Evolutionary conservation across 2,329 filamentous ascomycete genomes (phyloP).

Genomic region (Tolypocladium tundrense): DNA sequence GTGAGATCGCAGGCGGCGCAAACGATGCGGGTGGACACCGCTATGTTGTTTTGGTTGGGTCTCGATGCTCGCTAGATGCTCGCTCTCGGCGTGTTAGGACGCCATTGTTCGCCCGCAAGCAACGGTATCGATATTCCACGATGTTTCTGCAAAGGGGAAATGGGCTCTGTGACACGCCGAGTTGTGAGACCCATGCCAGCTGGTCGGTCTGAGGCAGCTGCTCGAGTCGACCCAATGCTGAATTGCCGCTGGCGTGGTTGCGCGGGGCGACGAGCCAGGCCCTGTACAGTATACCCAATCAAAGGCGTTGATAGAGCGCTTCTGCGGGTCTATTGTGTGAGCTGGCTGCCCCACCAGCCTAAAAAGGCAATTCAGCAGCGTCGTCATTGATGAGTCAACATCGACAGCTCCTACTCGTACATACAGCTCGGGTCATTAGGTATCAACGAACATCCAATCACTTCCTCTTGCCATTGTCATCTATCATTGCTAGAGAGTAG

Average conservation of each 20-base stretch:
- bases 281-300: background rate
- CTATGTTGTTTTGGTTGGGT: background rate
- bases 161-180: background rate
- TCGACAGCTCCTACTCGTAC: no score
- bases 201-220: background rate
- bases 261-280: slow-evolving; percentile 3
- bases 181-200: background rate
- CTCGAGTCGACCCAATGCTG: background rate
- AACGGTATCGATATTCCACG: background rate
- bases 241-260: background rate
- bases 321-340: background rate
- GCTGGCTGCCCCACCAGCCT: background rate
- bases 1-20: background rate
- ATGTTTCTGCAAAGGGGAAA: background rate
- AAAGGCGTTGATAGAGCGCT: background rate
- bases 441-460: background rate
- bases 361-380: background rate
- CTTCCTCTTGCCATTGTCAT: background rate
- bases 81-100: background rate
- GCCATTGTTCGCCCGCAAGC: background rate
- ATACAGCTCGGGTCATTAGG: background rate
- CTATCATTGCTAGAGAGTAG: background rate
- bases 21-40: background rate
- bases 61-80: background rate
- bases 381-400: no score